A percentile compares a stretch with the other conserved stretches of the same genome.
phyloP scores from a whole-genome alignment of 257 asterid species.

The Forsythia viridissima region DNA sequence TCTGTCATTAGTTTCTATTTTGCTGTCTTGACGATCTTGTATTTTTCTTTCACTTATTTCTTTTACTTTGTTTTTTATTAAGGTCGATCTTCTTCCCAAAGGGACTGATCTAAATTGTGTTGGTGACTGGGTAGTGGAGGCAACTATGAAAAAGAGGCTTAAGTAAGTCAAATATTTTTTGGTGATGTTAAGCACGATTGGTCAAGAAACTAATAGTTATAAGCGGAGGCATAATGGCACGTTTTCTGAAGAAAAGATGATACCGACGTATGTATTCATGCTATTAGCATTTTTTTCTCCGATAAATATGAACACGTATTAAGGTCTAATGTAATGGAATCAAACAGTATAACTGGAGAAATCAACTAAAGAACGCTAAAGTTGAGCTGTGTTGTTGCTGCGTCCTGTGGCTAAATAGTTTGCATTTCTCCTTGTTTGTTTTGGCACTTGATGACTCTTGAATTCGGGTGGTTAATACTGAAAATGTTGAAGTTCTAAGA shows the following conservation, averaged over 20 bases:
- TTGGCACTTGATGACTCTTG: not conserved
- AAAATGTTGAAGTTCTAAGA: constrained; percentile 20
- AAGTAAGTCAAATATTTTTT: constrained; percentile 54
- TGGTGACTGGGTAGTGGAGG: constrained; percentile 99
- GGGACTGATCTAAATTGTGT: constrained; percentile 93
- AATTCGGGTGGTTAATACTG: constrained; percentile 17
- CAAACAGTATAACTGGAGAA: too few relatives aligned
- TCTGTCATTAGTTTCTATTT: not conserved
- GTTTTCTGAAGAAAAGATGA: not conserved
- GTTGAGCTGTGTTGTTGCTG: not conserved
- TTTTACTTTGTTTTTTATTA: constrained; percentile 27
- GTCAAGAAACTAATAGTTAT: not conserved
- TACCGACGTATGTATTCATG: too few relatives aligned
- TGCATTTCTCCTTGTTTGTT: constrained; percentile 5
- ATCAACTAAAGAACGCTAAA: too few relatives aligned
- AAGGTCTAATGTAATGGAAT: too few relatives aligned
- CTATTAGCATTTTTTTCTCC: too few relatives aligned
- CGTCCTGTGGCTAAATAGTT: not conserved
- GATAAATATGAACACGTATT: too few relatives aligned
- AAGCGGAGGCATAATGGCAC: not conserved
- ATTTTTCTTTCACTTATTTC: not conserved
- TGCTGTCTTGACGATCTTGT: not conserved
- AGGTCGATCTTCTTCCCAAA: constrained; percentile 98
- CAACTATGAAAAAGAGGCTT: constrained; percentile 91
- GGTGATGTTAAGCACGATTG: not conserved